phyloP scores from a whole-genome alignment of 495 filamentous ascomycete genomes.

The Pyrenula massariospora region DNA sequence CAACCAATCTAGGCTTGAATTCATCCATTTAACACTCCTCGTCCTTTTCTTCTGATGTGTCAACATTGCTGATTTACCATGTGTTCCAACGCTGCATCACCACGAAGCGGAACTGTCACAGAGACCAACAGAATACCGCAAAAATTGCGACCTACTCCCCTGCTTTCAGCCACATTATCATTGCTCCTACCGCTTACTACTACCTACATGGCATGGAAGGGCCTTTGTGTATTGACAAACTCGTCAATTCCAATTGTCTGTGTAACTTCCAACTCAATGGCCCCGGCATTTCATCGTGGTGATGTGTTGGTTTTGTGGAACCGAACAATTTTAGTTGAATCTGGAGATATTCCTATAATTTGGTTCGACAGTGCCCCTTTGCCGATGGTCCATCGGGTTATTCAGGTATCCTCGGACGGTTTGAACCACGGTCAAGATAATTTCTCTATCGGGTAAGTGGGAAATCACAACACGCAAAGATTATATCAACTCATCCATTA shows the following conservation, averaged over 20 bases:
- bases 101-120: too few relatives aligned
- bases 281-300: slow-evolving; percentile 22
- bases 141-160: too few relatives aligned
- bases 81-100: too few relatives aligned
- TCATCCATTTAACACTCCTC: too few relatives aligned
- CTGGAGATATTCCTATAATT: slow-evolving; percentile 21
- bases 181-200: slow-evolving; percentile 2
- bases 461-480: not conserved
- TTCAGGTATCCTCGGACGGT: slow-evolving; percentile 5
- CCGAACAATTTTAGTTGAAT: slow-evolving; percentile 3
- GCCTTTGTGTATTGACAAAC: slow-evolving; percentile 6
- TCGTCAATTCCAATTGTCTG: slow-evolving; percentile 10
- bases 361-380: slow-evolving; percentile 17
- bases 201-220: slow-evolving; percentile 12
- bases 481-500: not conserved
- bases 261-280: slow-evolving; percentile 21
- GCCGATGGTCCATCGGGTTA: slow-evolving; percentile 24
- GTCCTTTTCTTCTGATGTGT: too few relatives aligned
- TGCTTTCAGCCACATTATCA: not conserved
- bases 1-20: too few relatives aligned
- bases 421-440: not conserved
- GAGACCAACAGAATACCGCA: too few relatives aligned
- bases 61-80: too few relatives aligned
- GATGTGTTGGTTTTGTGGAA: slow-evolving; percentile 22
- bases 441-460: not conserved